Evolutionary conservation across 495 filamentous ascomycete genomes (phyloP), one percentile per base, ranked within the genome.

Genomic region (Hyaloscypha hepaticicola): DNA sequence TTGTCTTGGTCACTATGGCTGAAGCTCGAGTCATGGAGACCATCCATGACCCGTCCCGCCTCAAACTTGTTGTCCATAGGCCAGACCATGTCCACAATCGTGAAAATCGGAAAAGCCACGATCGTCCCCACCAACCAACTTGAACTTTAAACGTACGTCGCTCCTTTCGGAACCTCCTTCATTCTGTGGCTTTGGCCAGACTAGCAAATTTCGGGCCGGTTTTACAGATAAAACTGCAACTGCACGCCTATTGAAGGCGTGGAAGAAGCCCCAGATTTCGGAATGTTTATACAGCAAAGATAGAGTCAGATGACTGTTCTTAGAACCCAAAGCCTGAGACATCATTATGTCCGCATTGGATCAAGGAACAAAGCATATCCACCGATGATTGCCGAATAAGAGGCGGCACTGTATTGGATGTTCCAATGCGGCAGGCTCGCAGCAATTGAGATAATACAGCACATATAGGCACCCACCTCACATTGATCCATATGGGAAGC

Each of bases 371-470:
- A 74, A 8, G 71, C 73, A 63, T 80, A 83, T 2, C 79, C 79
- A 22, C 73, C 75, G 14, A 83, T 65, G 67, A 84, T 81, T 2
- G 77, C 69, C 7, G 78, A 73, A 28, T 83, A 76, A 2, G 72
- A 71, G 5, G 73, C 66, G 8, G 80, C 79, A 38, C 75, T 76
- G 57, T 74, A 73, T 67, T 82, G 75, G 60, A 83, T 83, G 53
- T 80, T 80, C 81, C 81, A 83, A 7, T 79, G 80, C 41, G 76
- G n/a, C n/a, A n/a, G n/a, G n/a, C n/a, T 81, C 2, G 56, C 57
- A 24, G 61, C 66, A 55, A 68, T 60, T 8, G 74, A 77, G 53
- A 77, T 63, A 19, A 82, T 75, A 61, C 77, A 77, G 69, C 77
- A 76, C 22, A 79, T 34, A 48, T 73, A 27, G 2, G 70, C 74